Base-by-base conservation (phyloP, 164 flowering plant species). In the Liquidambar formosana region DNA sequence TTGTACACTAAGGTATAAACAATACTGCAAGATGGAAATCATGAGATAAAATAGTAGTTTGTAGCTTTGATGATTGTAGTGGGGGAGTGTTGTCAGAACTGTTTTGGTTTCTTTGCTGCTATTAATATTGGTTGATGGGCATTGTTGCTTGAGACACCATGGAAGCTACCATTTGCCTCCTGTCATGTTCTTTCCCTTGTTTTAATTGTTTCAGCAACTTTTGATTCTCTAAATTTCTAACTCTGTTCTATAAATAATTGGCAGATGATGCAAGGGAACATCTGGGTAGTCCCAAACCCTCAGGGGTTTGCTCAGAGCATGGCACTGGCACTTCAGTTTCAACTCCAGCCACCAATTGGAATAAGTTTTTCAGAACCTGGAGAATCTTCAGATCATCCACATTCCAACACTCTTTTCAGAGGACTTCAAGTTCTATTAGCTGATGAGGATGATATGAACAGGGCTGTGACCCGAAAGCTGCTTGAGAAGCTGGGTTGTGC, bases 251-350 rank as follows among this genome's bases (percentile, higher is more conserved):
- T 15, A 14, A 23, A 44, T 26, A 10, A 72, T 70, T 61, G 62
- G 73, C 93, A 96, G 99, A 64, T 89, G 80, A 96, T 96, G 97
- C 98, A 92, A 79, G 99, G 99, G 41, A 88, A 83, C 75, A 88
- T 96, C 45, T 90, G 95, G 95, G 84, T 80, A 27, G 76, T 81
- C n/a, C 89, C 90, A 25, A 80, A 74, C 67, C 76, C 88, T 41
- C 84, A 75, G 45, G 99, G 96, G 15, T 73, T 75, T 64, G 73
- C 83, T 28, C 89, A 82, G 70, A 79, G 87, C 83, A 89, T 90
- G 92, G 83, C 81, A 1, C 86, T 96, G 4, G 76, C 82, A 51
- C 88, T 96, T 47, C 79, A 89, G 26, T 85, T 96, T 67, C 95
- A 88, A 70, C 64, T 71, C 14, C 77, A 69, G 44, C 67, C 71